These are phyloP conservation scores for Uromyces viciae-fabae DNA, from an alignment of 1,284 basidiomycete genomes.

Conservation along the genomic window DNA sequence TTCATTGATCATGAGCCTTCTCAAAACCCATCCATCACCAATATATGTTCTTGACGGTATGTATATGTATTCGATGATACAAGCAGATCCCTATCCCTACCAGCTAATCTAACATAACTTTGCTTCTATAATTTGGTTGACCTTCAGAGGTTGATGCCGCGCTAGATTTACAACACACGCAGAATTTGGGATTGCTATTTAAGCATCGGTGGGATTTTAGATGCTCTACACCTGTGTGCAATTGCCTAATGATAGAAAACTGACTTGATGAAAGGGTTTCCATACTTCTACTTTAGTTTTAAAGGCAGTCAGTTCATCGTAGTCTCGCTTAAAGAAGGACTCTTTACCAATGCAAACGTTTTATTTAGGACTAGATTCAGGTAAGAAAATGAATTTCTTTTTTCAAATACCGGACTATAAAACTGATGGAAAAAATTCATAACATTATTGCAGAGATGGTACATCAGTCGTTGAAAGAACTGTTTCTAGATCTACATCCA, in stretches of 20 bases:
- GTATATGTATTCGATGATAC: too few species aligned
- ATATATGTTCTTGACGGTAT: conserved; percentile 52
- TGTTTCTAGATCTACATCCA: conserved; percentile 48
- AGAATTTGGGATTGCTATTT: conserved; percentile 54
- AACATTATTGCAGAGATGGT: conserved; percentile 29
- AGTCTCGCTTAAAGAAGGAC: conserved; percentile 90
- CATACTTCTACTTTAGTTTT: conserved; percentile 93
- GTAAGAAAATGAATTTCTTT: conserved; percentile 49
- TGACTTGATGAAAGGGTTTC: conserved; percentile 77
- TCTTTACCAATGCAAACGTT: conserved; percentile 97
- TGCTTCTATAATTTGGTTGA: background rate
- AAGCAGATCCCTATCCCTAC: too few species aligned
- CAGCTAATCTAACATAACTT: too few species aligned
- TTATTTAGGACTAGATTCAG: conserved; percentile 72
- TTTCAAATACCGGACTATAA: background rate
- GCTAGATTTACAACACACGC: conserved; percentile 55
- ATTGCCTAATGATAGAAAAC: too few species aligned
- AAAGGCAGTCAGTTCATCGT: conserved; percentile 97
- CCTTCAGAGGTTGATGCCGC: conserved; percentile 55
- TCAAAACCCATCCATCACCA: conserved; percentile 56
- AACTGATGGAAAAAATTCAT: background rate
- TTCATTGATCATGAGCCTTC: conserved; percentile 54
- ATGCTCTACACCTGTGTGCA: conserved; percentile 64
- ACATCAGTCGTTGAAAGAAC: conserved; percentile 52
- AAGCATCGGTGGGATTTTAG: conserved; percentile 38